These are phyloP conservation scores for Piloderma croceum DNA, from an alignment of 768 basidiomycete species.

Conservation along the genomic window DNA sequence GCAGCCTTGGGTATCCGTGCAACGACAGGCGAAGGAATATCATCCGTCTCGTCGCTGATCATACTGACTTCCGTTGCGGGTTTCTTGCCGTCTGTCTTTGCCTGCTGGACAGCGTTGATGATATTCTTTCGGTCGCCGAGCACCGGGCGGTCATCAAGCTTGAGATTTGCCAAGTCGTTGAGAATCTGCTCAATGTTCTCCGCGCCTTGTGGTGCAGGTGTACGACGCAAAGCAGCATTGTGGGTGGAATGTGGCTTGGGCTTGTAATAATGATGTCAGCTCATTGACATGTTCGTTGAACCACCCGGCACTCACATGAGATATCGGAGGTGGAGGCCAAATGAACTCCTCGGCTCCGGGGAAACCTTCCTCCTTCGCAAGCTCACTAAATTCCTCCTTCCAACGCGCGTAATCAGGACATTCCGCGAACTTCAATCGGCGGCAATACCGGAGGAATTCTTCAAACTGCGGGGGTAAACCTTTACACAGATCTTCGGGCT, in stretches of 20 bases:
- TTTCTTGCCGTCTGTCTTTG: constrained; percentile 24
- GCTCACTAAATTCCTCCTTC: constrained; percentile 57
- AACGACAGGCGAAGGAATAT: constrained; percentile 25
- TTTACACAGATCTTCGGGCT: constrained; percentile 61
- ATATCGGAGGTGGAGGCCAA: constrained; percentile 57
- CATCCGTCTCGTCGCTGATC: constrained; percentile 45
- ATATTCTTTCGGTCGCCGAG: constrained; percentile 49
- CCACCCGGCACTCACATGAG: constrained; percentile 4
- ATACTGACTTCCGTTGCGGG: constrained; percentile 17
- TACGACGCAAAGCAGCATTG: no score
- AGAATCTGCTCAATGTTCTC: constrained; percentile 53
- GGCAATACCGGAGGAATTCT: constrained; percentile 68
- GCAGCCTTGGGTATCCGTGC: constrained; percentile 46
- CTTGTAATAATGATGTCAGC: no score
- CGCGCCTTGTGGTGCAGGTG: constrained; percentile 41
- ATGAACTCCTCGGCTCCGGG: constrained; percentile 54
- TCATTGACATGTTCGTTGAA: not conserved
- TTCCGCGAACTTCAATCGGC: constrained; percentile 63
- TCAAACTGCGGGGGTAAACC: constrained; percentile 69
- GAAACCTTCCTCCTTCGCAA: constrained; percentile 59
- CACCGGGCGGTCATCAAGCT: constrained; percentile 46
- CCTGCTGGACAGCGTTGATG: constrained; percentile 31
- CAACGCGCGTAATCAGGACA: constrained; percentile 62
- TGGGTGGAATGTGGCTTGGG: no score
- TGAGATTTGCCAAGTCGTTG: constrained; percentile 52